Evolutionary conservation across 1,139 yeast species (phyloP).

Genomic region (Protomyces inundatus): DNA sequence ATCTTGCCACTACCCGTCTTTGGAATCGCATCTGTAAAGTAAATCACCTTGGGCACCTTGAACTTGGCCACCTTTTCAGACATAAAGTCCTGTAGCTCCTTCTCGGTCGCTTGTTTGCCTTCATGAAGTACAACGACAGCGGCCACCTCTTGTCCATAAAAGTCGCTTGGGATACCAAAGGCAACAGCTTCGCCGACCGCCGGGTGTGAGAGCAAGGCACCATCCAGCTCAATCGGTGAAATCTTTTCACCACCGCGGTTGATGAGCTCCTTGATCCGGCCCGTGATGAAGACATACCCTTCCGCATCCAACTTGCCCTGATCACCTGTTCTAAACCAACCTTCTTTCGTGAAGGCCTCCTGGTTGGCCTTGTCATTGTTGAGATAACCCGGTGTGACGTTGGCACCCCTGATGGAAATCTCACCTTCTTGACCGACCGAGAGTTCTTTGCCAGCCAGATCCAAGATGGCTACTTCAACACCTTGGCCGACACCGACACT

Average conservation of each 20-base stretch:
- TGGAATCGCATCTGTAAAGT: constrained; percentile 57
- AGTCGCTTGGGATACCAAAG: constrained; percentile 57
- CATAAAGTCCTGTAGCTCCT: constrained; percentile 48
- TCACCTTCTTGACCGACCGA: constrained; percentile 56
- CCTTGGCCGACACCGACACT: constrained; percentile 70
- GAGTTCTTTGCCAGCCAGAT: constrained; percentile 46
- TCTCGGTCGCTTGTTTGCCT: constrained; percentile 38
- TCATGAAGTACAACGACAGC: constrained; percentile 57
- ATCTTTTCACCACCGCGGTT: constrained; percentile 68
- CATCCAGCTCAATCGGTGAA: constrained; percentile 61
- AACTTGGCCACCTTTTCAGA: constrained; percentile 47
- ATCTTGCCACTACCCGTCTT: constrained; percentile 54
- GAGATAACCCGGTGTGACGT: constrained; percentile 65
- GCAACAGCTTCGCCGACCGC: constrained; percentile 61
- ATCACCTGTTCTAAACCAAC: constrained; percentile 68
- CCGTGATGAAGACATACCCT: constrained; percentile 55
- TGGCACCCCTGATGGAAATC: constrained; percentile 57
- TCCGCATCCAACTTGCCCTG: constrained; percentile 59
- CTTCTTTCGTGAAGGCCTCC: constrained; percentile 54
- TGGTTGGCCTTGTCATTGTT: constrained; percentile 62
- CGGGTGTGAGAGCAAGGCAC: constrained; percentile 52
- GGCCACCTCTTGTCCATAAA: constrained; percentile 62
- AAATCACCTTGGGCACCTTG: constrained; percentile 54
- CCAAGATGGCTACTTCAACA: constrained; percentile 50
- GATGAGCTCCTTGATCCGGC: constrained; percentile 62